A percentile compares a stretch with the other conserved stretches of the same genome.
These are phyloP conservation scores for Sanghuangporus weigelae DNA, from an alignment of 1,284 basidiomycete species.

Conservation along the genomic window DNA sequence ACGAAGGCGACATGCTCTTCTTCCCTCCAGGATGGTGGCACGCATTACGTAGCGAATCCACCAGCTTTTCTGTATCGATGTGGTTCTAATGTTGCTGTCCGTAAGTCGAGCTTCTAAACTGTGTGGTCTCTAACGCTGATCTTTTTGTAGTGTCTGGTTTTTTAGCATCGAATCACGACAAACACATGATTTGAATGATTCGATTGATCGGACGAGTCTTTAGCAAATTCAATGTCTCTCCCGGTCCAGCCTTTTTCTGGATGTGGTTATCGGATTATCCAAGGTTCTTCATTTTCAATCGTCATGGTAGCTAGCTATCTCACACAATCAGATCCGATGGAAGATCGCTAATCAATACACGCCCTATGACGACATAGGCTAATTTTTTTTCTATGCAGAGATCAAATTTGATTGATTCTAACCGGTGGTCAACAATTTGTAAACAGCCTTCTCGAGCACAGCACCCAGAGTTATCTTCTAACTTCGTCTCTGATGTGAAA, in stretches of 20 bases:
- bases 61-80: conserved; percentile 75
- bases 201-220: too few relatives aligned
- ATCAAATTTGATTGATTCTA: too few relatives aligned
- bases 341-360: background rate
- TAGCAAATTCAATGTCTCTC: background rate
- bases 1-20: conserved; percentile 80
- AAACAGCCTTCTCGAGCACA: too few relatives aligned
- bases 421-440: too few relatives aligned
- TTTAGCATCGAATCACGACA: background rate
- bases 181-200: background rate
- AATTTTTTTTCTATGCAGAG: too few relatives aligned
- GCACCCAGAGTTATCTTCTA: too few relatives aligned
- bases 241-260: background rate
- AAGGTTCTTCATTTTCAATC: background rate
- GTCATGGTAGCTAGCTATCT: background rate
- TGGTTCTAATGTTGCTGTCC: conserved; percentile 55
- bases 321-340: background rate
- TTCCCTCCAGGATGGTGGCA: conserved; percentile 95
- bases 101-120: conserved; percentile 17
- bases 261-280: background rate
- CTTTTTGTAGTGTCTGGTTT: background rate
- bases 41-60: conserved; percentile 77
- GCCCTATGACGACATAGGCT: background rate
- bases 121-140: background rate
- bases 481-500: too few relatives aligned